Evolutionary conservation across 1,139 yeast genomes (phyloP).

Genomic region (Geotrichum bryndzae): DNA sequence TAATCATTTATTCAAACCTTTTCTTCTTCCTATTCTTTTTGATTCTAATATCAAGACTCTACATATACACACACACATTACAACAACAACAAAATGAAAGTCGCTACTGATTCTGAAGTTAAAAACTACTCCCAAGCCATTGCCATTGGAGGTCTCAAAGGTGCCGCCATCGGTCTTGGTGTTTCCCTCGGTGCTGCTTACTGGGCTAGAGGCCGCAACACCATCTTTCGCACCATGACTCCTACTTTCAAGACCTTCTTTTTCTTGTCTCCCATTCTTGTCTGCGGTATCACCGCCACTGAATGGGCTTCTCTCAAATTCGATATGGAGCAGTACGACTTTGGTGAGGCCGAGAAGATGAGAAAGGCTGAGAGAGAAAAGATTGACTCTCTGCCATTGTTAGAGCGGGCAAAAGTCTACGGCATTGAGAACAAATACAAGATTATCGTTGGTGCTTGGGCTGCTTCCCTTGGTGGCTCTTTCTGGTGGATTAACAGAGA

Average conservation of each 20-base stretch:
- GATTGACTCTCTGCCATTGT: slow-evolving; percentile 8
- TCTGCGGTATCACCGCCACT: slow-evolving; percentile 31
- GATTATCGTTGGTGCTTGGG: slow-evolving; percentile 77
- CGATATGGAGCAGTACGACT: slow-evolving; percentile 24
- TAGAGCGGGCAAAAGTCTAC: slow-evolving; percentile 14
- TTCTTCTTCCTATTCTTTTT: neutral
- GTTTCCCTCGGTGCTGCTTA: slow-evolving; percentile 42
- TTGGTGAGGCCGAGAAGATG: slow-evolving; percentile 16
- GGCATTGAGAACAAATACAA: slow-evolving; percentile 57
- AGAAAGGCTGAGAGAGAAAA: slow-evolving; percentile 14
- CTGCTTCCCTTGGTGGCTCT: slow-evolving; percentile 76
- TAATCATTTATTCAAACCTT: neutral
- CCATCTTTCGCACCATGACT: slow-evolving; percentile 23
- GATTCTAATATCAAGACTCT: neutral
- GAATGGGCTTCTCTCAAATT: slow-evolving; percentile 34
- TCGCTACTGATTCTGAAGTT: neutral
- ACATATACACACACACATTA: neutral
- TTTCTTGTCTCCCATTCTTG: slow-evolving; percentile 29
- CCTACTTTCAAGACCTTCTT: slow-evolving; percentile 27
- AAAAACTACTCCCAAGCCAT: slow-evolving; percentile 54
- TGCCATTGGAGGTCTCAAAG: slow-evolving; percentile 56
- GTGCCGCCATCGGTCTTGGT: slow-evolving; percentile 52
- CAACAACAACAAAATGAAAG: neutral
- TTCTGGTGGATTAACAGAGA: slow-evolving; percentile 74
- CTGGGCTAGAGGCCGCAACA: slow-evolving; percentile 17